Evolutionary conservation across 2,329 filamentous ascomycete species (phyloP).

Genomic region (Alternaria hordeiaustralica): DNA sequence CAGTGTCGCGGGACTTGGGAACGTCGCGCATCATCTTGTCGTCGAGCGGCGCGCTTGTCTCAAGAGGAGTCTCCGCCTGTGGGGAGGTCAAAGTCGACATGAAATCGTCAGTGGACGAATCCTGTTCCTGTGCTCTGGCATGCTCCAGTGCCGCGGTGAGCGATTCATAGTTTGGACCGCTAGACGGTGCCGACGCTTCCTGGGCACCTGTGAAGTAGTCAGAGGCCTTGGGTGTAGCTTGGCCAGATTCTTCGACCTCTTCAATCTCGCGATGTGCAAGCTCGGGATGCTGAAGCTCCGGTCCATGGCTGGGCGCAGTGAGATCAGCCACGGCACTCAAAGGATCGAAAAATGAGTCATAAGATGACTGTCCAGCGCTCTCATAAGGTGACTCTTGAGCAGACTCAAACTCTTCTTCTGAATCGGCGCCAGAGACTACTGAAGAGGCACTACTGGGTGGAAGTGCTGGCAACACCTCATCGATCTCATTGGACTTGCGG

Average conservation of each 20-base stretch:
- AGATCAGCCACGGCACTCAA: conserved; percentile 25
- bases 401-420: conserved; percentile 55
- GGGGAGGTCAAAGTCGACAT: conserved; percentile 13
- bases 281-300: conserved; percentile 30
- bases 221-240: conserved; percentile 72
- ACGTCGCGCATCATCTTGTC: conserved; percentile 33
- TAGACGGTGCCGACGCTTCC: conserved; percentile 2
- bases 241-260: conserved; percentile 66
- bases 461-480: conserved; percentile 59
- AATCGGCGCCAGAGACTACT: conserved; percentile 47
- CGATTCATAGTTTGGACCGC: conserved; percentile 25
- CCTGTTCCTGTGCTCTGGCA: conserved; percentile 18
- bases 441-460: conserved; percentile 54
- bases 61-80: conserved; percentile 24
- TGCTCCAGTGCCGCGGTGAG: conserved; percentile 35
- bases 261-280: conserved; percentile 34
- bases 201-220: conserved; percentile 48
- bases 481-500: conserved; percentile 40
- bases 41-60: conserved; percentile 31
- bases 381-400: conserved; percentile 49
- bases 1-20: conserved; percentile 11
- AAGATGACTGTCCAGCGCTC: conserved; percentile 29
- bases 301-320: conserved; percentile 19
- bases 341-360: conserved; percentile 31
- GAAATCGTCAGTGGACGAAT: conserved; percentile 16